Evolutionary conservation across 73 alveolate genomes (phyloP).

Genomic region (Durusdinium trenchii): DNA sequence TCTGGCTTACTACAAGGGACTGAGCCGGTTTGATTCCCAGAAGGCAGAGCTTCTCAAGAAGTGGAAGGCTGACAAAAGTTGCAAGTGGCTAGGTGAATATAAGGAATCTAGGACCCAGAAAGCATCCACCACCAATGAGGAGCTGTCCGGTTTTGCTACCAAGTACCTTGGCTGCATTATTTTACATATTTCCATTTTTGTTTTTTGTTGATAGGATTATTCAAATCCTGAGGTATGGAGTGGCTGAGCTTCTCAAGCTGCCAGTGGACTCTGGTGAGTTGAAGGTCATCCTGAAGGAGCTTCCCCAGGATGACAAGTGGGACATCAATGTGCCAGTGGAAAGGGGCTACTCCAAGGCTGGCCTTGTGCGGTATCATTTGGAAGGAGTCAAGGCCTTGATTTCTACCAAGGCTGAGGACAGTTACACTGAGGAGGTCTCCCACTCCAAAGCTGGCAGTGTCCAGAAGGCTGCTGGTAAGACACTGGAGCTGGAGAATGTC

Average conservation of each 20-base stretch:
- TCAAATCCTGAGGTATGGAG: neutral
- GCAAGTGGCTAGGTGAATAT: neutral
- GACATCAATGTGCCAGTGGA: neutral
- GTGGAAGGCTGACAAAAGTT: conserved; percentile 1
- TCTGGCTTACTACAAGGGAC: neutral
- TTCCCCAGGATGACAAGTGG: neutral
- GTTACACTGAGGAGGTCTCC: neutral
- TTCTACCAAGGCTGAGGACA: neutral
- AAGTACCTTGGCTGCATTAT: neutral
- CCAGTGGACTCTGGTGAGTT: neutral
- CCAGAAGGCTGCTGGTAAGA: neutral
- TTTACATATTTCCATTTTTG: too few species aligned
- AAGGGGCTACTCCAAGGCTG: neutral
- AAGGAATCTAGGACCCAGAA: neutral
- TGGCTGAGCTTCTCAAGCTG: neutral
- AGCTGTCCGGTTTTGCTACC: neutral
- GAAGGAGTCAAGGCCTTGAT: neutral
- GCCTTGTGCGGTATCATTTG: neutral
- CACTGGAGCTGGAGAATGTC: neutral
- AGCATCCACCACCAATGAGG: neutral
- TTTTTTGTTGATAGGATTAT: neutral
- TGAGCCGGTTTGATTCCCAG: neutral
- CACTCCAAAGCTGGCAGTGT: neutral
- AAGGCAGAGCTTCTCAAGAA: neutral
- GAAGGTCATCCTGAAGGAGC: neutral